Percentiles rank a stretch among this genome's conserved stretches.
Conservation (phyloP, 2,329 filamentous ascomycete species). For the Ceratocystis harringtonii region DNA sequence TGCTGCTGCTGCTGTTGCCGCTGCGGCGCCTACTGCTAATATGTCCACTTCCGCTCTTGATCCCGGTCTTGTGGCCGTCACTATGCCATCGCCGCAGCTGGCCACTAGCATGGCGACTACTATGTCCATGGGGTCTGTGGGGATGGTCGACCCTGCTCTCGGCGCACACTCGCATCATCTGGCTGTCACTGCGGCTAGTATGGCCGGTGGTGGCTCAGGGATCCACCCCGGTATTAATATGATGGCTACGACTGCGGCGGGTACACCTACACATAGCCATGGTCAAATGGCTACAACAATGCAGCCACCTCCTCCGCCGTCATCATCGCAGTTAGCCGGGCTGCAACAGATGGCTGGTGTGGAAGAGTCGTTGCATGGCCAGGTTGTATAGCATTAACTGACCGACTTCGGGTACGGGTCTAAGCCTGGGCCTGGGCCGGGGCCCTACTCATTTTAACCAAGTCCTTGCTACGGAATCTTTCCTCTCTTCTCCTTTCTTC, state of each 20-base stretch:
- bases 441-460: too few relatives aligned
- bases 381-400: slow-evolving; percentile 12
- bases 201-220: not conserved
- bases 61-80: slow-evolving; percentile 12
- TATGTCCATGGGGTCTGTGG: slow-evolving; percentile 10
- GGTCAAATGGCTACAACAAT: slow-evolving; percentile 4
- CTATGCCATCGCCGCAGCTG: slow-evolving; percentile 15
- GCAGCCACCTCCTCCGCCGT: not conserved
- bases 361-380: slow-evolving; percentile 14
- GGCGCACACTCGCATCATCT: slow-evolving; percentile 8
- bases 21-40: slow-evolving; percentile 12
- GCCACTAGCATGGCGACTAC: slow-evolving; percentile 13
- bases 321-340: not conserved
- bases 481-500: not conserved
- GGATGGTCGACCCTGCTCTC: slow-evolving; percentile 13
- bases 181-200: not conserved
- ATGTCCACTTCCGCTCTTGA: slow-evolving; percentile 15
- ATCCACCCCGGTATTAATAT: slow-evolving; percentile 14
- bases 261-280: too few relatives aligned
- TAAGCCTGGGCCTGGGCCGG: too few relatives aligned
- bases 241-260: slow-evolving; percentile 2
- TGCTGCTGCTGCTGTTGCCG: slow-evolving; percentile 5
- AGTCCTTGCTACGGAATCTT: too few relatives aligned
- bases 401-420: not conserved
- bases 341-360: slow-evolving; percentile 12